Percentiles rank a stretch among this genome's conserved stretches.
Evolutionary conservation across 2,329 filamentous ascomycete genomes (phyloP).

Genomic region (Saccharata proteae): DNA sequence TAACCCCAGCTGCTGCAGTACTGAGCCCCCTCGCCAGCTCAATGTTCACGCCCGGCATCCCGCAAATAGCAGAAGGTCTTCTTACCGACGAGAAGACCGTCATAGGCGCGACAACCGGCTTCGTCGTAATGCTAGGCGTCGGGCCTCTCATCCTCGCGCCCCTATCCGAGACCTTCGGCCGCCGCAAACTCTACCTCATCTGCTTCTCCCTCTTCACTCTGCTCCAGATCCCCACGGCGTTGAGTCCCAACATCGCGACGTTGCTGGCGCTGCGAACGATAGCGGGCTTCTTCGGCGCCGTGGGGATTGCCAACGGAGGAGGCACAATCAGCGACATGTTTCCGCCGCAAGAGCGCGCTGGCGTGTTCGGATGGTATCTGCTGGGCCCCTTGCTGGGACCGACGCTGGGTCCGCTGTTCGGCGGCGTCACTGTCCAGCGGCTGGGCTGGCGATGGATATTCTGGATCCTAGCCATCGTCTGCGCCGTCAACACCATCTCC

Average conservation of each 20-base stretch:
- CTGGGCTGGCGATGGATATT: conserved; percentile 38
- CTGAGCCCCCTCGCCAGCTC: conserved; percentile 35
- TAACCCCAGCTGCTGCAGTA: conserved; percentile 23
- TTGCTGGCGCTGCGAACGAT: conserved; percentile 34
- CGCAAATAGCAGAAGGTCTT: conserved; percentile 36
- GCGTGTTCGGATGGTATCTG: conserved; percentile 35
- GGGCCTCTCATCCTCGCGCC: conserved; percentile 36
- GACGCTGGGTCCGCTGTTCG: conserved; percentile 30
- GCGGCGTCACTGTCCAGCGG: conserved; percentile 32
- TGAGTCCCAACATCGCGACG: conserved; percentile 34
- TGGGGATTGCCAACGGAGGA: conserved; percentile 39
- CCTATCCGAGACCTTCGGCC: conserved; percentile 35
- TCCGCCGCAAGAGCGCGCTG: conserved; percentile 30
- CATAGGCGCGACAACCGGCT: conserved; percentile 39
- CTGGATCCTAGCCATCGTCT: conserved; percentile 34
- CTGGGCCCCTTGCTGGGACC: conserved; percentile 32
- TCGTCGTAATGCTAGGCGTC: conserved; percentile 37
- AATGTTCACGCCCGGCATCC: conserved; percentile 41
- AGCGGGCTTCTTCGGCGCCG: conserved; percentile 38
- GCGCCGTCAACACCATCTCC: conserved; percentile 27
- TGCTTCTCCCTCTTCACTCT: conserved; percentile 35
- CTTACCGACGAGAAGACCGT: conserved; percentile 29
- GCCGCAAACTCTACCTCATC: conserved; percentile 31
- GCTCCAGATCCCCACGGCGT: conserved; percentile 35
- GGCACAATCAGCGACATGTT: conserved; percentile 43